Conservation (phyloP, 306 rosid genomes). For the Gastrolobium bilobum region DNA sequence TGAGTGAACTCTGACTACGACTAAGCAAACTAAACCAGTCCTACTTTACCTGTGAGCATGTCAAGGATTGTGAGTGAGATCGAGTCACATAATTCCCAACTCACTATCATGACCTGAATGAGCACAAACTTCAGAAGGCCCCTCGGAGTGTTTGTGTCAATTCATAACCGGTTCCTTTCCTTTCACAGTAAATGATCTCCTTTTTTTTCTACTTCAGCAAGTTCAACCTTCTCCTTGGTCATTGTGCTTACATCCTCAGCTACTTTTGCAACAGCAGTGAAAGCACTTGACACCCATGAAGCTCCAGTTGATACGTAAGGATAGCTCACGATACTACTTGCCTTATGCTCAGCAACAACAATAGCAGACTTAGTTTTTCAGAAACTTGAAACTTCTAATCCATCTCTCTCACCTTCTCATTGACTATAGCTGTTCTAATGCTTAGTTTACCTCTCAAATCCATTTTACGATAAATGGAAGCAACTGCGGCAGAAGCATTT, state of each 20-base stretch:
- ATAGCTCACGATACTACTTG: constrained; percentile 67
- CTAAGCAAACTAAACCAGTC: neutral
- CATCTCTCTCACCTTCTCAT: constrained; percentile 76
- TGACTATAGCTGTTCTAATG: constrained; percentile 65
- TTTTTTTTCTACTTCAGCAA: constrained; percentile 73
- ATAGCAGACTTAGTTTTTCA: constrained; percentile 68
- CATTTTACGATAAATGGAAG: constrained; percentile 67
- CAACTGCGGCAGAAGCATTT: constrained; percentile 73
- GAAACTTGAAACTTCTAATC: constrained; percentile 65
- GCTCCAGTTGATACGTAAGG: constrained; percentile 67
- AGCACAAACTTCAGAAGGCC: constrained; percentile 53
- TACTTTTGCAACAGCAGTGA: constrained; percentile 67
- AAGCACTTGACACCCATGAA: constrained; percentile 70
- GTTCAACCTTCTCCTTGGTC: constrained; percentile 78
- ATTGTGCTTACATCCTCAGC: constrained; percentile 67
- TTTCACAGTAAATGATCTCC: constrained; percentile 56
- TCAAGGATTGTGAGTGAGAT: constrained; percentile 1
- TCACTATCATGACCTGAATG: constrained; percentile 54
- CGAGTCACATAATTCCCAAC: constrained; percentile 47
- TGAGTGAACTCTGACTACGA: neutral
- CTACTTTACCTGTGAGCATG: constrained; percentile 15
- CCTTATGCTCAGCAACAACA: constrained; percentile 75
- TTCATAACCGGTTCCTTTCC: constrained; percentile 53
- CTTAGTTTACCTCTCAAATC: constrained; percentile 70
- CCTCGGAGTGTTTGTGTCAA: constrained; percentile 59